phyloP scores from a whole-genome alignment of 805 yeast species.

The Tetrapisispora arboricola region DNA sequence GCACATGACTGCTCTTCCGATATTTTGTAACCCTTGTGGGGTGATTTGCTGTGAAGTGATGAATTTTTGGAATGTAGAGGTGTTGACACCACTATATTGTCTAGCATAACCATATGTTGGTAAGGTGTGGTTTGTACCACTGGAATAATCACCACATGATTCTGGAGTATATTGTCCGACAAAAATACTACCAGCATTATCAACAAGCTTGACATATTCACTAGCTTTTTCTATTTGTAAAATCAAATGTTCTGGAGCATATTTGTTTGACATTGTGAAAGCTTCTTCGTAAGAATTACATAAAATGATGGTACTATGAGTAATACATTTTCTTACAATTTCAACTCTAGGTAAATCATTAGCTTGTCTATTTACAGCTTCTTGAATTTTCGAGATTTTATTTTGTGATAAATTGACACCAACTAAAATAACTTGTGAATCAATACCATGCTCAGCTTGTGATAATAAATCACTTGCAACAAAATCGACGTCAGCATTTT shows the following conservation, averaged over 20 bases:
- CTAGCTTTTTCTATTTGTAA: slow-evolving; percentile 78
- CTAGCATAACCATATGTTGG: slow-evolving; percentile 98
- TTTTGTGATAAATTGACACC: slow-evolving; percentile 60
- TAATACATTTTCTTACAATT: slow-evolving; percentile 83
- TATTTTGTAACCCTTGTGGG: slow-evolving; percentile 70
- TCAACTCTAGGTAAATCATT: slow-evolving; percentile 78
- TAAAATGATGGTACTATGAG: slow-evolving; percentile 74
- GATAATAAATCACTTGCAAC: slow-evolving; percentile 95
- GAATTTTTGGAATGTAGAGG: slow-evolving; percentile 89
- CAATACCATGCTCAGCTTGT: slow-evolving; percentile 98
- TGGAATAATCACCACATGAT: slow-evolving; percentile 95
- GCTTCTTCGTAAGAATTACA: slow-evolving; percentile 72
- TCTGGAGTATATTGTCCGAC: slow-evolving; percentile 97
- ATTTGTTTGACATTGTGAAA: slow-evolving; percentile 72
- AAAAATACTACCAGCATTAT: slow-evolving; percentile 92
- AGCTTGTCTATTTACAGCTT: slow-evolving; percentile 81
- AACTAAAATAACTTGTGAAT: slow-evolving; percentile 89
- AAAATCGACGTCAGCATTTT: slow-evolving; percentile 79
- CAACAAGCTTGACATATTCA: slow-evolving; percentile 57
- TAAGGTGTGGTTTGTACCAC: slow-evolving; percentile 96
- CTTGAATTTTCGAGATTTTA: slow-evolving; percentile 61
- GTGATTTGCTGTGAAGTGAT: slow-evolving; percentile 89
- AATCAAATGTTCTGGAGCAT: slow-evolving; percentile 97
- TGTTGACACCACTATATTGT: slow-evolving; percentile 95
- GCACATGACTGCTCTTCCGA: slow-evolving; percentile 95